Percentiles rank a stretch among this genome's conserved stretches.
phyloP scores from a whole-genome alignment of 306 rosid species.

The Psophocarpus tetragonolobus region DNA sequence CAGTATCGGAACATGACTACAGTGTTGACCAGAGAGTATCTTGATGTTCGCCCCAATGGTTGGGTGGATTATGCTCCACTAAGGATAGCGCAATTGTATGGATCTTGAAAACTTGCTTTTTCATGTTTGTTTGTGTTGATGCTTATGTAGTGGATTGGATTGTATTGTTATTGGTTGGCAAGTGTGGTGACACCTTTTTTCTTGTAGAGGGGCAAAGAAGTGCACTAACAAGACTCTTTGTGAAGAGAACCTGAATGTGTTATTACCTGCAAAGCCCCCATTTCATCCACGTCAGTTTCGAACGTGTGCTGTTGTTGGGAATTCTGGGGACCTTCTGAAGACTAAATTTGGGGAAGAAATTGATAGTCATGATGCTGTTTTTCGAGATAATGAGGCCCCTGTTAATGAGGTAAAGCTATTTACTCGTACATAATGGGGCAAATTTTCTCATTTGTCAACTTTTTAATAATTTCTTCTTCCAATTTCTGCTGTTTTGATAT shows the following conservation, averaged over 20 bases:
- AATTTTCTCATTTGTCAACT: background rate
- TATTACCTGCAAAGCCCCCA: constrained; percentile 87
- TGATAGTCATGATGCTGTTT: constrained; percentile 88
- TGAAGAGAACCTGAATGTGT: constrained; percentile 83
- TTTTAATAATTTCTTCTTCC: background rate
- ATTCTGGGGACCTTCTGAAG: constrained; percentile 94
- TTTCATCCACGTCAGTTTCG: constrained; percentile 85
- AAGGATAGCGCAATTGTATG: constrained; percentile 94
- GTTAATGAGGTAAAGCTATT: constrained; percentile 72
- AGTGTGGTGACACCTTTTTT: constrained; percentile 23
- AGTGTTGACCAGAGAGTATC: constrained; percentile 89
- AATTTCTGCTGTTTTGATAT: constrained; percentile 16
- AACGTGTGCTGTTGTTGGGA: constrained; percentile 96
- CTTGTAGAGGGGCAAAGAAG: constrained; percentile 66
- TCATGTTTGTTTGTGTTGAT: constrained; percentile 17
- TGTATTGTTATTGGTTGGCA: constrained; percentile 5
- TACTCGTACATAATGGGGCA: background rate
- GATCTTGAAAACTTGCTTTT: constrained; percentile 9
- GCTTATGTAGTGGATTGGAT: background rate
- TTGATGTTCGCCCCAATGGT: constrained; percentile 85
- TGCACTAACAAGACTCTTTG: constrained; percentile 82
- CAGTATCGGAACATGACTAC: constrained; percentile 99
- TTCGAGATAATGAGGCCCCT: constrained; percentile 98
- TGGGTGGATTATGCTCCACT: constrained; percentile 87
- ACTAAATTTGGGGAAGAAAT: constrained; percentile 84